Evolutionary conservation across 257 asterid genomes (phyloP), one percentile per base, ranked within the genome.

Genomic region (Solanum sejunctum): DNA sequence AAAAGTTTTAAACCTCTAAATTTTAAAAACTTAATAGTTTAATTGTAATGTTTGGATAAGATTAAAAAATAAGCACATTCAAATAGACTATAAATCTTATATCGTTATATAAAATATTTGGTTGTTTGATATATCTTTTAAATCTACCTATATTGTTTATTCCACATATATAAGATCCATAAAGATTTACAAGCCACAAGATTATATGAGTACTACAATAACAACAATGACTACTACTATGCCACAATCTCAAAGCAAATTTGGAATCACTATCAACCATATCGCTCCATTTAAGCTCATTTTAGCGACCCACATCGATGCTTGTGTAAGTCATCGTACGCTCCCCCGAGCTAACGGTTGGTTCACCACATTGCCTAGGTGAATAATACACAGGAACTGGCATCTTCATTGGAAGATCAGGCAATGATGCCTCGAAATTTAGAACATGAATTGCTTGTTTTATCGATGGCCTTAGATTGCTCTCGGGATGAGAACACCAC

Each of bases 381-480:
- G 75, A 72, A 45, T 39, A 41, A 17, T 89, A 88, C 26, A 80
- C 61, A 45, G 90, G 86, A 61, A 88, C 88, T 6, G 90, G 90
- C 87, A 89, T 85, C 63, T 83, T 80, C 16, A 32, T 2, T 3
- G 92, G 90, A 64, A 88, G 86, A 26, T 56, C 57, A 10, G 92
- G 92, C 88, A 88, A 51, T 7, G 84, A 21, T 15, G 89, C 82
- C 82, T 89, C 90, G 66, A 84, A 86, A 26, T 86, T 83, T 0
- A 89, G 89, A 26, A 85, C 90, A 39, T 86, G 92, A 83, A 85
- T 85, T 55, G 89, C 92, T 85, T 89, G 90, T 75, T 85, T 86
- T 69, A 89, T 87, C 5, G 90, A 84, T 54, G 92, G 92, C 83
- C 92, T 89, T 12, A 77, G 12, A 52, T 41, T 87, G 18, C 81